A percentile compares a stretch with the other conserved stretches of the same genome.
Evolutionary conservation across 176 grass and related monocot genomes (phyloP).

Genomic region (Elymus sibiricus): DNA sequence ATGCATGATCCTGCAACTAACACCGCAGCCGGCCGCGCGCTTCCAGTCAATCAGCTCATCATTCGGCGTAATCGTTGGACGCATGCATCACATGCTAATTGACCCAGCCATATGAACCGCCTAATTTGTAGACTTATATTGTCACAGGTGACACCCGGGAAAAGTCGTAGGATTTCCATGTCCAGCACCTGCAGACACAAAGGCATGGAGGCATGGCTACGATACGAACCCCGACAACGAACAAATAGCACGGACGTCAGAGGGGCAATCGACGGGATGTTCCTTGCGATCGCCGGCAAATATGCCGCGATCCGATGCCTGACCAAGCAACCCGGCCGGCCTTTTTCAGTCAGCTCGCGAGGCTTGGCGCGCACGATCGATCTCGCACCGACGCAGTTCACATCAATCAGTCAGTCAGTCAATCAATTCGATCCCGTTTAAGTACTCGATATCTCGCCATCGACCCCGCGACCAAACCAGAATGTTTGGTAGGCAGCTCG

Average conservation of each 20-base stretch:
- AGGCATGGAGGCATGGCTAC: neutral
- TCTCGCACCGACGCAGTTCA: conserved; percentile 4
- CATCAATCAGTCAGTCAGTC: neutral
- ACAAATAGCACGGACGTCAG: neutral
- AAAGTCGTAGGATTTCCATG: neutral
- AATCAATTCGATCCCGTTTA: neutral
- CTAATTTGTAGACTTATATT: too few relatives aligned
- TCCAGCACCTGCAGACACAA: neutral
- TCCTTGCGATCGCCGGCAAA: conserved; percentile 32
- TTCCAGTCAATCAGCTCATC: neutral
- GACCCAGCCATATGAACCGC: neutral
- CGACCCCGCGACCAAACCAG: neutral
- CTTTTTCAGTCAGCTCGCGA: neutral
- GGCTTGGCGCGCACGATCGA: neutral
- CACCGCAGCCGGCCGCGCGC: neutral
- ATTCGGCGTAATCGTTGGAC: neutral
- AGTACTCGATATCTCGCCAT: neutral
- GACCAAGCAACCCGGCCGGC: neutral
- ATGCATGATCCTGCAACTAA: neutral
- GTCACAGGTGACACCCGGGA: neutral
- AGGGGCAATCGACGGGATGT: neutral
- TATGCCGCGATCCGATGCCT: conserved; percentile 26
- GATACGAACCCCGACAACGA: neutral
- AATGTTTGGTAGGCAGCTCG: neutral
- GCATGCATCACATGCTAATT: neutral